Conservation (phyloP, 257 asterid species). For the Agastache rugosa region DNA sequence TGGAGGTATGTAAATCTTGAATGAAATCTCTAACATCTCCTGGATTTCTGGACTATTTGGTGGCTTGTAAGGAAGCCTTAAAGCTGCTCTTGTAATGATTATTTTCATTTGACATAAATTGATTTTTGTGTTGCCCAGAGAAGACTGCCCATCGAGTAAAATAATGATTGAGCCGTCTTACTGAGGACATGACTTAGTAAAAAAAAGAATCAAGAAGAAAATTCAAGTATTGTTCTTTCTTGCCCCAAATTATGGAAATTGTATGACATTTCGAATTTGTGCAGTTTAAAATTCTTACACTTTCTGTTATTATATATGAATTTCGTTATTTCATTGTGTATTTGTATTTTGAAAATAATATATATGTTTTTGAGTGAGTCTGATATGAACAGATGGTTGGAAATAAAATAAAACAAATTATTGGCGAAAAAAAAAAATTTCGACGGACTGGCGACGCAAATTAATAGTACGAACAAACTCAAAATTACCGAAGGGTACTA, state of each 20-base stretch:
- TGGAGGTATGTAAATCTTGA: slow-evolving; percentile 77
- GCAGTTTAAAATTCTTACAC: background rate
- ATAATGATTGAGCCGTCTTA: slow-evolving; percentile 36
- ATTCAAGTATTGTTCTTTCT: slow-evolving; percentile 1
- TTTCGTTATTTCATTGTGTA: too few species aligned
- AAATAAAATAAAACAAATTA: too few species aligned
- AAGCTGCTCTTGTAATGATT: slow-evolving; percentile 41
- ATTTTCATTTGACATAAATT: slow-evolving; percentile 43
- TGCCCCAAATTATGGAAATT: slow-evolving; percentile 24
- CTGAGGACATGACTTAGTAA: background rate
- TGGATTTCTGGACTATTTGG: slow-evolving; percentile 19
- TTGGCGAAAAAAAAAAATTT: too few species aligned
- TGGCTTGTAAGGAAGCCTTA: slow-evolving; percentile 23
- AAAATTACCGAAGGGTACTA: too few species aligned
- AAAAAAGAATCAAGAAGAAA: slow-evolving; percentile 24
- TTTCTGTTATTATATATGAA: too few species aligned
- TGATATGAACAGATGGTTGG: too few species aligned
- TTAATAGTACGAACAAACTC: too few species aligned
- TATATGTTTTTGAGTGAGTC: too few species aligned
- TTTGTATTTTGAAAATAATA: too few species aligned
- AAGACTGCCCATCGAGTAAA: slow-evolving; percentile 22
- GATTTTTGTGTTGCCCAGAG: slow-evolving; percentile 41
- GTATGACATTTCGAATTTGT: slow-evolving; percentile 3
- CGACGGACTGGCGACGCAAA: too few species aligned
- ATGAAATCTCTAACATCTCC: slow-evolving; percentile 31